Evolutionary conservation across 2,329 filamentous ascomycete species (phyloP).

Genomic region (Hyphodiscus sp.): DNA sequence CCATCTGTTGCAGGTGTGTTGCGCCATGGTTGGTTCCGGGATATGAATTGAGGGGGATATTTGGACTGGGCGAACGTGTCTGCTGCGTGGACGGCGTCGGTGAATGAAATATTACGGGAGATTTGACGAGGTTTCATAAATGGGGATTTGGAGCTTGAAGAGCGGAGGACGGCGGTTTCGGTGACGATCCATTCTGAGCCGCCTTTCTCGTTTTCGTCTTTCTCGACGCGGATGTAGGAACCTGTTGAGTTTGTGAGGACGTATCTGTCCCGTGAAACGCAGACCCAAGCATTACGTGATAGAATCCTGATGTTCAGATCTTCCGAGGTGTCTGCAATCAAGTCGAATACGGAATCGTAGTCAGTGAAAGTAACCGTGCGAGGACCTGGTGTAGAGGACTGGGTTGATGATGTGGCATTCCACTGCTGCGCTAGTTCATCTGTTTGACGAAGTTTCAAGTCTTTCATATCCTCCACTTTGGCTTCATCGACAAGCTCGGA

Average conservation of each 20-base stretch:
- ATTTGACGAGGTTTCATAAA: conserved; percentile 65
- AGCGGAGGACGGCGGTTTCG: conserved; percentile 27
- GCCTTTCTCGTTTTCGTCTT: conserved; percentile 22
- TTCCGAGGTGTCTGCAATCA: conserved; percentile 73
- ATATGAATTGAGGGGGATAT: conserved; percentile 64
- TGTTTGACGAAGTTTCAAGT: conserved; percentile 44
- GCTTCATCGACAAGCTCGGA: conserved; percentile 65
- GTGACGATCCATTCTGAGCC: conserved; percentile 26
- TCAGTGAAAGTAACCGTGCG: conserved; percentile 63
- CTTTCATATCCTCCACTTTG: conserved; percentile 54
- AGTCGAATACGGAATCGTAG: conserved; percentile 85
- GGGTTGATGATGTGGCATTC: conserved; percentile 1
- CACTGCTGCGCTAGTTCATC: conserved; percentile 30
- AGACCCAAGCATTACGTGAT: conserved; percentile 77
- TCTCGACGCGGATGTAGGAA: conserved; percentile 49
- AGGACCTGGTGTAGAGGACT: conserved; percentile 1
- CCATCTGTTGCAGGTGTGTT: conserved; percentile 53
- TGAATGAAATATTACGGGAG: conserved; percentile 57
- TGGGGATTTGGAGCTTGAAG: conserved; percentile 43
- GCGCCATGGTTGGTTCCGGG: conserved; percentile 64
- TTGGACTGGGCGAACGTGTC: conserved; percentile 69
- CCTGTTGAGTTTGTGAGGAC: conserved; percentile 61
- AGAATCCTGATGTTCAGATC: conserved; percentile 73
- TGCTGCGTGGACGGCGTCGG: conserved; percentile 73
- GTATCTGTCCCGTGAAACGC: conserved; percentile 63